Evolutionary conservation across 164 flowering plant species (phyloP).

Genomic region (Annona cherimola): DNA sequence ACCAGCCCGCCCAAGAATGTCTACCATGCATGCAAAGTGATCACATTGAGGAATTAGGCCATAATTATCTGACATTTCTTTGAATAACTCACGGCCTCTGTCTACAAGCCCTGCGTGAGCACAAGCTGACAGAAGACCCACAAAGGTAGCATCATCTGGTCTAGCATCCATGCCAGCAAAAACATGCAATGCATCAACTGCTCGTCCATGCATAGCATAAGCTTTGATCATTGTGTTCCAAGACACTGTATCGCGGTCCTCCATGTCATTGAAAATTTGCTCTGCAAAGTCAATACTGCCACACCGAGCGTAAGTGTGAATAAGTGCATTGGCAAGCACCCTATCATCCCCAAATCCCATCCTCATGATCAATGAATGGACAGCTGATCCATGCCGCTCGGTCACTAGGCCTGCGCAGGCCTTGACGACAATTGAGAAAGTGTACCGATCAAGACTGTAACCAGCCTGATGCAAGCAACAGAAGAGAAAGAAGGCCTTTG

Average conservation of each 20-base stretch:
- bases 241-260: slow-evolving; percentile 42
- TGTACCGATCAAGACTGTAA: slow-evolving; percentile 44
- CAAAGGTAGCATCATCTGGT: slow-evolving; percentile 68
- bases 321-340: slow-evolving; percentile 52
- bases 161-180: slow-evolving; percentile 41
- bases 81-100: slow-evolving; percentile 50
- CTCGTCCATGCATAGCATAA: slow-evolving; percentile 66
- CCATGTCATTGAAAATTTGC: slow-evolving; percentile 46
- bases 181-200: slow-evolving; percentile 40
- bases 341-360: slow-evolving; percentile 40
- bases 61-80: slow-evolving; percentile 34
- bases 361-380: slow-evolving; percentile 47
- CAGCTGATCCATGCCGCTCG: slow-evolving; percentile 39
- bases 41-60: slow-evolving; percentile 55
- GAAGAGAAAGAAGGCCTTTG: slow-evolving; percentile 44
- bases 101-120: slow-evolving; percentile 69
- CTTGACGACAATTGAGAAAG: slow-evolving; percentile 57
- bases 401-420: slow-evolving; percentile 66
- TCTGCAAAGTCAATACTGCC: slow-evolving; percentile 44
- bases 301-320: slow-evolving; percentile 73
- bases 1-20: slow-evolving; percentile 69
- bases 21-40: slow-evolving; percentile 79
- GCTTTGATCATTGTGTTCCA: slow-evolving; percentile 87
- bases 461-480: slow-evolving; percentile 35
- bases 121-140: slow-evolving; percentile 71